phyloP scores from a whole-genome alignment of 2,329 filamentous ascomycete species.

The Aspergillus persii region DNA sequence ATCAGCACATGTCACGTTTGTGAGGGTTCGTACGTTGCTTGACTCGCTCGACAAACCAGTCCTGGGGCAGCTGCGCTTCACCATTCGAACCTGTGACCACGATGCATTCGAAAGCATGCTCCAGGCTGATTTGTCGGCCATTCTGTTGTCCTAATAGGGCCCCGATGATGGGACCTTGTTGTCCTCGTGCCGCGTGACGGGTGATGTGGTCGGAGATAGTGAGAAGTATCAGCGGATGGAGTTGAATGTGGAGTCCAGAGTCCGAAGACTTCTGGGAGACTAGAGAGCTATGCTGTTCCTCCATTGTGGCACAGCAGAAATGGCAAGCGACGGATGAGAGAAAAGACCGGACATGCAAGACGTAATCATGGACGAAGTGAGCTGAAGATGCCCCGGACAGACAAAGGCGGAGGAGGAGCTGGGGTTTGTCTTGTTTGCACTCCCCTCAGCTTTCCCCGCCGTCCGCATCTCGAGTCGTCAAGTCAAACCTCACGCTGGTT shows the following conservation, averaged over 20 bases:
- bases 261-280: slow-evolving; percentile 69
- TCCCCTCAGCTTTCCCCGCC: slow-evolving; percentile 26
- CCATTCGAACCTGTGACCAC: slow-evolving; percentile 52
- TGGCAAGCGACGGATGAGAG: neutral
- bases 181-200: slow-evolving; percentile 75
- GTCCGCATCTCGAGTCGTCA: neutral
- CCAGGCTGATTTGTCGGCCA: slow-evolving; percentile 84
- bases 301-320: slow-evolving; percentile 43
- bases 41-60: slow-evolving; percentile 74
- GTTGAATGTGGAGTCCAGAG: slow-evolving; percentile 72
- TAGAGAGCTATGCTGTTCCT: slow-evolving; percentile 54
- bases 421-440: slow-evolving; percentile 33
- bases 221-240: slow-evolving; percentile 92
- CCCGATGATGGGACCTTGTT: slow-evolving; percentile 75
- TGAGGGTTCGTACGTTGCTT: slow-evolving; percentile 68
- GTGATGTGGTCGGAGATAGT: slow-evolving; percentile 97
- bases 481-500: neutral
- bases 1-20: neutral
- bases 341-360: neutral
- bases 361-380: neutral
- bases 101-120: slow-evolving; percentile 87
- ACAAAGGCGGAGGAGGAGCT: neutral
- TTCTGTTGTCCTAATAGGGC: slow-evolving; percentile 89
- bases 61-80: slow-evolving; percentile 61
- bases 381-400: neutral